These are phyloP conservation scores for Bruguiera sexangula DNA, from an alignment of 345 rosid genomes.

Conservation along the genomic window DNA sequence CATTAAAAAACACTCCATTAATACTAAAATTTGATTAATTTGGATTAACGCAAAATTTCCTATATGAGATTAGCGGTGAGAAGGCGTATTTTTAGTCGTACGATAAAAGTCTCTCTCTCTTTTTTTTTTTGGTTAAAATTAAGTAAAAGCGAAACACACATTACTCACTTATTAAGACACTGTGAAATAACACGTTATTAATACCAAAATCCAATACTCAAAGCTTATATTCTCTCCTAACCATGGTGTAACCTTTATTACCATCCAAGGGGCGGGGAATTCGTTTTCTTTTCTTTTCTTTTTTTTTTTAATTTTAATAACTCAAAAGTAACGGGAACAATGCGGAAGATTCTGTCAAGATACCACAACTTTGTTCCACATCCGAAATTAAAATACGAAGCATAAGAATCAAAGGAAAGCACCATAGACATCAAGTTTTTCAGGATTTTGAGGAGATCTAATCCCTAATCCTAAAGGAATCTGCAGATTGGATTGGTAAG, in stretches of 20 bases:
- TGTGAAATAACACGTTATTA: too few relatives aligned
- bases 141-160: too few relatives aligned
- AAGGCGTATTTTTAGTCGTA: too few relatives aligned
- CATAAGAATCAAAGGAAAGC: constrained; percentile 11
- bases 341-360: constrained; percentile 28
- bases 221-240: too few relatives aligned
- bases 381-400: background rate
- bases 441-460: constrained; percentile 16
- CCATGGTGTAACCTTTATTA: constrained; percentile 2
- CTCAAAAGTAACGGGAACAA: constrained; percentile 19
- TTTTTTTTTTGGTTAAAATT: too few relatives aligned
- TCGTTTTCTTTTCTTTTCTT: background rate
- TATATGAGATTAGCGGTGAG: too few relatives aligned
- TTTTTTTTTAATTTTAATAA: constrained; percentile 5
- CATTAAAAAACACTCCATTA: too few relatives aligned
- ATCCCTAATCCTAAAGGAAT: constrained; percentile 34
- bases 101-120: too few relatives aligned
- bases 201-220: too few relatives aligned
- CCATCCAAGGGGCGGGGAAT: background rate
- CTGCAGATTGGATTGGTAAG: constrained; percentile 11
- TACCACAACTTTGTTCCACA: constrained; percentile 8
- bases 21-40: too few relatives aligned
- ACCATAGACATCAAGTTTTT: background rate
- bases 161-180: too few relatives aligned
- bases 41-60: too few relatives aligned